phyloP scores from a whole-genome alignment of 2,329 filamentous ascomycete species.

The Pseudogymnoascus sp. region DNA sequence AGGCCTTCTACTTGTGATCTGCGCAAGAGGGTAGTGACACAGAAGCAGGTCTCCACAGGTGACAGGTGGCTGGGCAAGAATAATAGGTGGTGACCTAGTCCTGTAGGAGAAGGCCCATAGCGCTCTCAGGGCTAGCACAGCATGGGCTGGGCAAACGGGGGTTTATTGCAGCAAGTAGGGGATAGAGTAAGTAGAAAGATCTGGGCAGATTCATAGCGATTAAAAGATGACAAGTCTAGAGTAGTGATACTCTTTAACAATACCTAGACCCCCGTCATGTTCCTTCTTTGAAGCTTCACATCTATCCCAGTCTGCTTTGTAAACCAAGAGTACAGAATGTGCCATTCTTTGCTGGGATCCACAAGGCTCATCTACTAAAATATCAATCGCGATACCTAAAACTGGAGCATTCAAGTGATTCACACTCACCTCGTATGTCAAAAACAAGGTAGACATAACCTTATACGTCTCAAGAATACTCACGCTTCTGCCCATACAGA shows the following conservation, averaged over 20 bases:
- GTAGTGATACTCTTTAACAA: not conserved
- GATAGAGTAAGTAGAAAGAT: not conserved
- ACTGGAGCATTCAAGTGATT: not conserved
- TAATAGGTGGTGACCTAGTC: no score
- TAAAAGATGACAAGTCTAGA: not conserved
- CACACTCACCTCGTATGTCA: conserved; percentile 33
- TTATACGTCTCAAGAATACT: conserved; percentile 37
- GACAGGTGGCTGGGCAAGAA: no score
- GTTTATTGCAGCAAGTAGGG: not conserved
- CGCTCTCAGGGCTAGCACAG: no score
- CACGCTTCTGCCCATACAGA: conserved; percentile 36
- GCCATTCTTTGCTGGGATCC: conserved; percentile 30
- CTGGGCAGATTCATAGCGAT: not conserved
- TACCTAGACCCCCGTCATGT: not conserved
- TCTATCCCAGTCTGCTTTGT: conserved; percentile 27
- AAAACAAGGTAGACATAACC: conserved; percentile 38
- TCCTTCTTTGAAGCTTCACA: conserved; percentile 13
- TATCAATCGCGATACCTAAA: not conserved
- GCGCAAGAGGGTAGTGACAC: no score
- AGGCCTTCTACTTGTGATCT: no score
- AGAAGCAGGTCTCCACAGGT: no score
- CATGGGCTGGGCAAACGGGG: not conserved
- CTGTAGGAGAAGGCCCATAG: no score
- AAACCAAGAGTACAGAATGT: conserved; percentile 34
- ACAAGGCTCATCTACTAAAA: conserved; percentile 28